Evolutionary conservation across 2,329 filamentous ascomycete species (phyloP).

Genomic region (Arthrobotrys conoides): DNA sequence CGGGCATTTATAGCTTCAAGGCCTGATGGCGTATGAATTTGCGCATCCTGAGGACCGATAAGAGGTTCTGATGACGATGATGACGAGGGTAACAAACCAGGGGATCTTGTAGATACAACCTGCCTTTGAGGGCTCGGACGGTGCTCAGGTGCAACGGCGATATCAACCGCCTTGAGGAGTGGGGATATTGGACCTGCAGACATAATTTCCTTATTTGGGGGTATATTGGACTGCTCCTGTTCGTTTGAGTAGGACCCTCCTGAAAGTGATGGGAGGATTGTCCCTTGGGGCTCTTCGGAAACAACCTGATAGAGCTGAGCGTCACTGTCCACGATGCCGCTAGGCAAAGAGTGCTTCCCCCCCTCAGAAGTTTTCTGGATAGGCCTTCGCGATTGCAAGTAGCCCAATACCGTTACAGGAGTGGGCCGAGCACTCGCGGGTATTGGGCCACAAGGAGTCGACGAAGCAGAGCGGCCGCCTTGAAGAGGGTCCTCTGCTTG

Average conservation of each 20-base stretch:
- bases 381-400: conserved; percentile 47
- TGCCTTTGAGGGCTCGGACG: conserved; percentile 33
- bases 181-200: conserved; percentile 45
- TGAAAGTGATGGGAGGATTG: conserved; percentile 9
- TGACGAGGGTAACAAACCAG: conserved; percentile 19
- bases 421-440: conserved; percentile 52
- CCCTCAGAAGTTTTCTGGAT: conserved; percentile 1
- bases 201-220: conserved; percentile 31
- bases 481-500: conserved; percentile 44
- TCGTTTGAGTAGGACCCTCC: conserved; percentile 16
- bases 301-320: conserved; percentile 25
- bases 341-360: neutral
- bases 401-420: conserved; percentile 60
- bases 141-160: conserved; percentile 23
- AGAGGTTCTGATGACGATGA: neutral
- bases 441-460: conserved; percentile 58
- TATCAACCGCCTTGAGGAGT: conserved; percentile 27
- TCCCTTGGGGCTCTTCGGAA: neutral
- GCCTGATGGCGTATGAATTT: neutral
- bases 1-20: neutral
- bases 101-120: conserved; percentile 16
- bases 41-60: neutral
- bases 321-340: conserved; percentile 13
- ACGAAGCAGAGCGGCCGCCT: conserved; percentile 46
- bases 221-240: conserved; percentile 2